Conservation (phyloP, 768 basidiomycete genomes). For the Tephrocybe sp. region DNA sequence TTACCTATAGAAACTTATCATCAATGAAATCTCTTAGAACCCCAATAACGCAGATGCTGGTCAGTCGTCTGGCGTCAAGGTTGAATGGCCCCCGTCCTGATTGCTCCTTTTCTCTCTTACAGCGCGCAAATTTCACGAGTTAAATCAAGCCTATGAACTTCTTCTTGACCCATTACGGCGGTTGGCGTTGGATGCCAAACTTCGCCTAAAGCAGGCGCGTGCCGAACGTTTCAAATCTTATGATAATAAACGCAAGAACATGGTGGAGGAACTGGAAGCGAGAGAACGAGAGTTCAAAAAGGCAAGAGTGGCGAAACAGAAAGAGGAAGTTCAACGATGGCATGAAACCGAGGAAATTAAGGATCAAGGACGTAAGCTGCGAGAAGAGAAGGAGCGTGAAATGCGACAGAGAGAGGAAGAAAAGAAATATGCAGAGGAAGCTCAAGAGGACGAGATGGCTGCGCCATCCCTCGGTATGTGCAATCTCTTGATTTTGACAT, state of each 20-base stretch:
- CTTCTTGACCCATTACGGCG: conserved; percentile 78
- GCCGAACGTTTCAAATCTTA: conserved; percentile 67
- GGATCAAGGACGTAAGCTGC: conserved; percentile 65
- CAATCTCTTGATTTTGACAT: not conserved
- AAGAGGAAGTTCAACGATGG: conserved; percentile 51
- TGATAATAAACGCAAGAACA: conserved; percentile 68
- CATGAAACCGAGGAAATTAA: conserved; percentile 70
- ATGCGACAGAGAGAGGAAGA: conserved; percentile 44
- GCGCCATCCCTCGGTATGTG: conserved; percentile 56
- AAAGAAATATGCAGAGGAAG: conserved; percentile 29
- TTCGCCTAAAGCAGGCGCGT: conserved; percentile 67
- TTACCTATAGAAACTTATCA: not conserved
- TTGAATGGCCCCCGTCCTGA: not conserved
- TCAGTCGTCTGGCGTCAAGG: conserved; percentile 21
- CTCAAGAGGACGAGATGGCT: conserved; percentile 38
- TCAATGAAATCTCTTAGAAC: conserved; percentile 43
- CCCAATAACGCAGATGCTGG: conserved; percentile 79
- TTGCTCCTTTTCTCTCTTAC: not conserved
- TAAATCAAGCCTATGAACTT: conserved; percentile 78
- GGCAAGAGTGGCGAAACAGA: conserved; percentile 56
- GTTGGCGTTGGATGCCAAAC: conserved; percentile 75
- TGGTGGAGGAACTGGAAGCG: conserved; percentile 78
- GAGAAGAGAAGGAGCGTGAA: conserved; percentile 65
- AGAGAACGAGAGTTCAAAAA: conserved; percentile 78
- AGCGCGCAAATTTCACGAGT: conserved; percentile 82